Percentiles rank a stretch among this genome's conserved stretches.
Evolutionary conservation across 371 early-diverging fungal species (phyloP).

Genomic region (Chytridiales sp.): DNA sequence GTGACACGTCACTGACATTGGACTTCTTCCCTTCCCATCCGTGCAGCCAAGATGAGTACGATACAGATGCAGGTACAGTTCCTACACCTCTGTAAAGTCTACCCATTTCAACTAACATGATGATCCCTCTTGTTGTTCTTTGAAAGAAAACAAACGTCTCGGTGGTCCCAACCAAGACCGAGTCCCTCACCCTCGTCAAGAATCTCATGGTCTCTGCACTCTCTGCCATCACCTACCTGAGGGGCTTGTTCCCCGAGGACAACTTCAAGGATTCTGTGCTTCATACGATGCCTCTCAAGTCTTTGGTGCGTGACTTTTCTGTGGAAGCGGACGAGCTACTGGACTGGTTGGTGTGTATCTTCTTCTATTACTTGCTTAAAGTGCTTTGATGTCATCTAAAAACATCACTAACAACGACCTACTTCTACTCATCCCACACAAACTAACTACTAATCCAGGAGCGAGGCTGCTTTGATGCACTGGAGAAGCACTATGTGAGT

Average conservation of each 20-base stretch:
- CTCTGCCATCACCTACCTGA: slow-evolving; percentile 36
- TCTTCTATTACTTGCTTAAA: neutral
- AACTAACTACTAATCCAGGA: no score
- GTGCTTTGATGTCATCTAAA: neutral
- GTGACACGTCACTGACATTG: no score
- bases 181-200: slow-evolving; percentile 36
- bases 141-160: no score
- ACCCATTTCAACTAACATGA: no score
- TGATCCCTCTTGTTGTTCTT: no score
- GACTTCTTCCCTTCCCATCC: no score
- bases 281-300: slow-evolving; percentile 37
- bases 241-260: slow-evolving; percentile 40
- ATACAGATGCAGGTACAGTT: no score
- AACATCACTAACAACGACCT: no score
- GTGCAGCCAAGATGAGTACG: no score
- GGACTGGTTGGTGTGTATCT: slow-evolving; percentile 46
- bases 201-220: slow-evolving; percentile 35
- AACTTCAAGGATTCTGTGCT: slow-evolving; percentile 37
- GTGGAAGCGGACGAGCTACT: slow-evolving; percentile 43
- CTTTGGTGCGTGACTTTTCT: slow-evolving; percentile 31
- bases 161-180: slow-evolving; percentile 6
- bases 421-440: no score
- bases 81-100: no score
- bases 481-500: slow-evolving; percentile 45
- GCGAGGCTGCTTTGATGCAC: slow-evolving; percentile 44